A percentile compares a stretch with the other conserved stretches of the same genome.
phyloP scores from a whole-genome alignment of 768 basidiomycete genomes.

The Auriscalpium orientale region DNA sequence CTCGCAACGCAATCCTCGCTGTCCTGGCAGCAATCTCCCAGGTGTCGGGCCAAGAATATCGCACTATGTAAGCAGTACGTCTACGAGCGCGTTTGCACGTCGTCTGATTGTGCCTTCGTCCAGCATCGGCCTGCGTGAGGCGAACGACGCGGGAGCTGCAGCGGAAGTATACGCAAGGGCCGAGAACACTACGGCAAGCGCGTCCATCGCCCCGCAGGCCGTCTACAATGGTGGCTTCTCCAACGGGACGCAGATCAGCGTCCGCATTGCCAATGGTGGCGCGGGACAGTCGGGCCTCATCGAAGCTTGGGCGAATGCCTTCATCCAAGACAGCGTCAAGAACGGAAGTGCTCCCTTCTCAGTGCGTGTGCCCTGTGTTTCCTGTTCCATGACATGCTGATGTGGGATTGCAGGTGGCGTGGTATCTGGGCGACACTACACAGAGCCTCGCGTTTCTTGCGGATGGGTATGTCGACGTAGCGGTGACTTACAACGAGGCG shows the following conservation, averaged over 20 bases:
- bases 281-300: constrained; percentile 47
- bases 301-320: constrained; percentile 38
- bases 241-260: constrained; percentile 24
- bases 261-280: constrained; percentile 44
- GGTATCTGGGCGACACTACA: constrained; percentile 52
- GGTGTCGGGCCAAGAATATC: too few species aligned
- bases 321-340: constrained; percentile 32
- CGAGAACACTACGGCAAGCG: not conserved
- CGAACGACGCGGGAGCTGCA: too few species aligned
- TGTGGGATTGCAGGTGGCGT: constrained; percentile 33
- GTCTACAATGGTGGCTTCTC: constrained; percentile 36
- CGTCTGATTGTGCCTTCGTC: too few species aligned
- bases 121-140: too few species aligned
- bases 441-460: constrained; percentile 37
- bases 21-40: too few species aligned
- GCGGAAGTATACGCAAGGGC: not conserved
- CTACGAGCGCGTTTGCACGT: too few species aligned
- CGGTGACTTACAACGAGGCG: constrained; percentile 45
- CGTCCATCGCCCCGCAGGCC: constrained; percentile 9
- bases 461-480: constrained; percentile 37
- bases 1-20: too few species aligned
- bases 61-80: too few species aligned
- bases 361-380: constrained; percentile 17
- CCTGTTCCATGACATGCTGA: not conserved
- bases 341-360: constrained; percentile 24